Evolutionary conservation across 441 rosid genomes (phyloP).

Genomic region (Pelargonium fulgidum): DNA sequence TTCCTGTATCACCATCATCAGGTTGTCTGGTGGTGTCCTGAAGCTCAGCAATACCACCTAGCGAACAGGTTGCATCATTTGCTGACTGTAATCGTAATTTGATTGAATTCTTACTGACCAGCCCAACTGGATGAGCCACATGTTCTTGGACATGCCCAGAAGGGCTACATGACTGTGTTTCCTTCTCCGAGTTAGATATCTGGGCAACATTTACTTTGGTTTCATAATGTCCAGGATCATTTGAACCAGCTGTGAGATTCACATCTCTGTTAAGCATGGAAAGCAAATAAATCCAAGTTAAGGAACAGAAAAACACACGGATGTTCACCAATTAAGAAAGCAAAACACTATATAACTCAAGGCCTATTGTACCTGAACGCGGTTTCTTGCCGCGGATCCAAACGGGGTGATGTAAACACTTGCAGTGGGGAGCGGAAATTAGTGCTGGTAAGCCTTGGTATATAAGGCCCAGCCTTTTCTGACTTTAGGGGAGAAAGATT

Average conservation of each 20-base stretch:
- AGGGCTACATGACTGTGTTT: slow-evolving; percentile 18
- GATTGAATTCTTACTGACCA: slow-evolving; percentile 12
- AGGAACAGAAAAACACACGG: neutral
- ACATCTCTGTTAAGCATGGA: slow-evolving; percentile 22
- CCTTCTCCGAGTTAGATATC: slow-evolving; percentile 11
- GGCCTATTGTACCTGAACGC: slow-evolving; percentile 23
- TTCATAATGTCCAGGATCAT: slow-evolving; percentile 11
- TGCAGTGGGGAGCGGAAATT: slow-evolving; percentile 18
- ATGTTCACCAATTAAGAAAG: neutral
- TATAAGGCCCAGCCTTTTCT: neutral
- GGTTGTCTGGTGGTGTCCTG: neutral
- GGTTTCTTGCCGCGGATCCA: slow-evolving; percentile 16
- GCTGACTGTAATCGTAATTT: neutral
- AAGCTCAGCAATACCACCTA: slow-evolving; percentile 9
- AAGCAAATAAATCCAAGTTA: neutral
- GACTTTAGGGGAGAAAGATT: neutral
- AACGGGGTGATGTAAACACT: slow-evolving; percentile 30
- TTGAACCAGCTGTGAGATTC: slow-evolving; percentile 14
- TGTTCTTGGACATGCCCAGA: slow-evolving; percentile 23
- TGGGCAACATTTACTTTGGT: neutral
- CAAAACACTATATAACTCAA: neutral
- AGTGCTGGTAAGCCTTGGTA: slow-evolving; percentile 14
- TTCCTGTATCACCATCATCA: slow-evolving; percentile 13
- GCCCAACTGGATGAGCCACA: slow-evolving; percentile 21
- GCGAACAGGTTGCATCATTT: slow-evolving; percentile 2